Percentiles rank a stretch among this genome's conserved stretches.
Evolutionary conservation across 2,329 filamentous ascomycete genomes (phyloP).

Genomic region (Colletotrichum truncatum): DNA sequence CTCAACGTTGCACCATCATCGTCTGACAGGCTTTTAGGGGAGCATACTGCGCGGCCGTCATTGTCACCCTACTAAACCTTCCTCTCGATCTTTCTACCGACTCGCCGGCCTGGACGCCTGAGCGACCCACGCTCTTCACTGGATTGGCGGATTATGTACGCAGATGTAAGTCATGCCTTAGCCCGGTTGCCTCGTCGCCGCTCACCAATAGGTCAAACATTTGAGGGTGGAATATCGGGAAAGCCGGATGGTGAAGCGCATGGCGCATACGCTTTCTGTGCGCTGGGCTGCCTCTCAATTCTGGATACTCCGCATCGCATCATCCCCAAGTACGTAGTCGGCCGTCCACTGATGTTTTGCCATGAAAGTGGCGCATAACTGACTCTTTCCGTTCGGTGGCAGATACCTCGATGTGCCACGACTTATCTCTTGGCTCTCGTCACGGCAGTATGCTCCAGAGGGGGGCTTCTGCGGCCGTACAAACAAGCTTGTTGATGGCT

Average conservation of each 20-base stretch:
- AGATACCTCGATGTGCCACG: slow-evolving; percentile 81
- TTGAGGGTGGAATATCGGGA: slow-evolving; percentile 91
- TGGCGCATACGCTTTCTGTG: slow-evolving; percentile 96
- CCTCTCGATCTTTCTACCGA: slow-evolving; percentile 81
- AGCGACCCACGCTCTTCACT: slow-evolving; percentile 72
- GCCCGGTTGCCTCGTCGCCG: slow-evolving; percentile 14
- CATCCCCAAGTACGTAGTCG: slow-evolving; percentile 71
- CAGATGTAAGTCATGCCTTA: slow-evolving; percentile 68
- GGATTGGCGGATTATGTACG: slow-evolving; percentile 83
- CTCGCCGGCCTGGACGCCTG: slow-evolving; percentile 72
- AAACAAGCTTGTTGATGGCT: slow-evolving; percentile 97
- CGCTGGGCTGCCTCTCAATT: slow-evolving; percentile 87
- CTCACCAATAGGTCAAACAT: slow-evolving; percentile 77
- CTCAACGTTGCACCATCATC: slow-evolving; percentile 13
- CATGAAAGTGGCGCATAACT: slow-evolving; percentile 42
- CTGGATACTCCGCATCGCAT: slow-evolving; percentile 80
- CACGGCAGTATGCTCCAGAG: slow-evolving; percentile 89
- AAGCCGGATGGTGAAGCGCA: slow-evolving; percentile 91
- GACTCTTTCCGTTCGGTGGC: slow-evolving; percentile 35
- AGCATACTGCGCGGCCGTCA: slow-evolving; percentile 88
- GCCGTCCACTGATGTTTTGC: slow-evolving; percentile 45
- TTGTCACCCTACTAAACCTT: slow-evolving; percentile 84
- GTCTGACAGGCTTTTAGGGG: slow-evolving; percentile 63
- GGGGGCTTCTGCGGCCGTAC: slow-evolving; percentile 93
- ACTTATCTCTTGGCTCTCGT: slow-evolving; percentile 87